Conservation (phyloP, 331 rosid species). For the Rosa hybrid region DNA sequence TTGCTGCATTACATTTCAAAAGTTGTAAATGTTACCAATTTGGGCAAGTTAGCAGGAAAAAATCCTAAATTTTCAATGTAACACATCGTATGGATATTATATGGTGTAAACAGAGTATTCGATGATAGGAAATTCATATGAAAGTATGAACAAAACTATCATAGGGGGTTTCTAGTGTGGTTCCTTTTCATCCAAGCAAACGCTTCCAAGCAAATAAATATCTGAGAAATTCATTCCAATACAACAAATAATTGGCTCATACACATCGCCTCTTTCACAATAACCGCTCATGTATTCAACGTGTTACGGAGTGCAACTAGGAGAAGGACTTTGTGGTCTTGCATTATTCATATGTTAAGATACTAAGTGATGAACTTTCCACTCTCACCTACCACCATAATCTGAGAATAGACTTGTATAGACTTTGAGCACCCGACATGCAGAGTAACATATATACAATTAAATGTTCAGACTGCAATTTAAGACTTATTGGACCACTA, state of each 20-base stretch:
- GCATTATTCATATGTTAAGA: not conserved
- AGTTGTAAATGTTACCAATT: not conserved
- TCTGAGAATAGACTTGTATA: not conserved
- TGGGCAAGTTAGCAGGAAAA: not conserved
- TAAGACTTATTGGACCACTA: not conserved
- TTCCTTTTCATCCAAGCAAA: not conserved
- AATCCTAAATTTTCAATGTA: not conserved
- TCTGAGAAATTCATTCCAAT: not conserved
- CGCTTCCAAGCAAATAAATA: not conserved
- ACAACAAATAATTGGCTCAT: not conserved
- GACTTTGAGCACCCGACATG: not conserved
- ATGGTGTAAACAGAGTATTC: not conserved
- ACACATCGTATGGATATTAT: not conserved
- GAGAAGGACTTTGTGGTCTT: not conserved
- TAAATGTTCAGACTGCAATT: constrained; percentile 7
- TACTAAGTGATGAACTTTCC: constrained; percentile 1
- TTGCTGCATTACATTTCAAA: not conserved
- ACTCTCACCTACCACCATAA: not conserved
- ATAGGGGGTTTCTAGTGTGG: not conserved
- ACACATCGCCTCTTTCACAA: not conserved
- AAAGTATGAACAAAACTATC: not conserved
- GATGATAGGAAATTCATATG: not conserved
- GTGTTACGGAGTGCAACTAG: not conserved
- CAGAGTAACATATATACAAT: not conserved
- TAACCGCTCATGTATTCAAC: not conserved